A percentile compares a stretch with the other conserved stretches of the same genome.
phyloP scores from a whole-genome alignment of 306 rosid genomes.

The Cicer cuneatum region DNA sequence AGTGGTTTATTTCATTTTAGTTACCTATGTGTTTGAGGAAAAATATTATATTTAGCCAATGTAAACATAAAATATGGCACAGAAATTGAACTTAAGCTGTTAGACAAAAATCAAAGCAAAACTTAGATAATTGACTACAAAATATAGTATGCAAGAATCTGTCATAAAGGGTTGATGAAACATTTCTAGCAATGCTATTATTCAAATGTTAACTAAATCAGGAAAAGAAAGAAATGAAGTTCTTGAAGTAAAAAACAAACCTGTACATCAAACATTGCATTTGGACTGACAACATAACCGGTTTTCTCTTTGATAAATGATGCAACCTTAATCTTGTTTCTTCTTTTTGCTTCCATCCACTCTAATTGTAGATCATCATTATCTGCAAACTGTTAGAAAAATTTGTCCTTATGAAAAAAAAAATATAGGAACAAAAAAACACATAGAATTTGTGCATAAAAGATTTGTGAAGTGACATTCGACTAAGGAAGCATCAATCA shows the following conservation, averaged over 20 bases:
- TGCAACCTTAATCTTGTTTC: slow-evolving; percentile 79
- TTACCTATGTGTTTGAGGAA: too few species aligned
- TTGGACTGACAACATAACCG: slow-evolving; percentile 79
- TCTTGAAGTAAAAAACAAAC: slow-evolving; percentile 50
- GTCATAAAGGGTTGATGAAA: background rate
- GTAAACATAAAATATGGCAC: too few species aligned
- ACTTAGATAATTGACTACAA: too few species aligned
- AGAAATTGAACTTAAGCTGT: too few species aligned
- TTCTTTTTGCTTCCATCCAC: slow-evolving; percentile 83
- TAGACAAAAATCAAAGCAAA: too few species aligned
- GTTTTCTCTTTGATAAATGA: slow-evolving; percentile 80
- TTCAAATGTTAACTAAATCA: slow-evolving; percentile 10
- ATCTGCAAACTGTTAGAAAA: slow-evolving; percentile 72
- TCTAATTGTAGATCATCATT: slow-evolving; percentile 77
- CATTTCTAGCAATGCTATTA: background rate
- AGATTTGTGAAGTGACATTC: background rate
- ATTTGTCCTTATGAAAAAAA: slow-evolving; percentile 1
- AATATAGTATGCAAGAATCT: too few species aligned
- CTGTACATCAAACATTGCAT: slow-evolving; percentile 95
- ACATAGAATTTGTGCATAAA: slow-evolving; percentile 3
- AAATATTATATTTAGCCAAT: too few species aligned
- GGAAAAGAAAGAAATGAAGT: slow-evolving; percentile 24
- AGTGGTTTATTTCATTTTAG: too few species aligned
- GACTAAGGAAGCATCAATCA: slow-evolving; percentile 30
- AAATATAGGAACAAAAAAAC: background rate